Evolutionary conservation across 768 basidiomycete genomes (phyloP).

Genomic region (Amanita pallidorosea): DNA sequence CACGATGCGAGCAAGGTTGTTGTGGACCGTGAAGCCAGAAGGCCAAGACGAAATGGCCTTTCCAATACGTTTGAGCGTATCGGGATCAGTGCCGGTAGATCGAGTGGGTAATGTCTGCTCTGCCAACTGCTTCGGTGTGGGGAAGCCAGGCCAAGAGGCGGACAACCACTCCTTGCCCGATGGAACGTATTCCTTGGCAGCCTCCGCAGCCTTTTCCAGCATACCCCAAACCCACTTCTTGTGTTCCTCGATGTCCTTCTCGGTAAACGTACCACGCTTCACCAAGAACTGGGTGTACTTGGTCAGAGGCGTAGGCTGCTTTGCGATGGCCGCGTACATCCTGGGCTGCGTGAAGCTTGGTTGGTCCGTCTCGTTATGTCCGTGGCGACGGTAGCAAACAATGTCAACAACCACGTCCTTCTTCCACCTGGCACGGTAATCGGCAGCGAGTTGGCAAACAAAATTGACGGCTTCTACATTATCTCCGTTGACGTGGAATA

Average conservation of each 20-base stretch:
- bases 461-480: constrained; percentile 98
- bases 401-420: constrained; percentile 98
- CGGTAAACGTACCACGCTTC: constrained; percentile 87
- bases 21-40: constrained; percentile 75
- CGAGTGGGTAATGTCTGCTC: constrained; percentile 89
- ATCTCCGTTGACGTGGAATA: constrained; percentile 99
- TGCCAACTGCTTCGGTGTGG: constrained; percentile 90
- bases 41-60: constrained; percentile 83
- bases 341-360: constrained; percentile 97
- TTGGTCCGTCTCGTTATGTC: constrained; percentile 99
- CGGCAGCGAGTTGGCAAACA: constrained; percentile 95
- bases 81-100: constrained; percentile 70
- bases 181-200: constrained; percentile 90
- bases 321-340: constrained; percentile 96
- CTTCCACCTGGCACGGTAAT: constrained; percentile 97
- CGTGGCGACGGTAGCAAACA: constrained; percentile 96
- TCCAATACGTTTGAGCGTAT: constrained; percentile 74
- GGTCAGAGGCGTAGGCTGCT: constrained; percentile 85
- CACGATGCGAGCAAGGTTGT: constrained; percentile 91
- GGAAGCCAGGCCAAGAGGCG: constrained; percentile 97
- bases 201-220: constrained; percentile 94
- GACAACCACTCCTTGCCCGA: constrained; percentile 96
- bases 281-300: constrained; percentile 89
- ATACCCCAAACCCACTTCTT: constrained; percentile 99
- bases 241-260: constrained; percentile 95